These are phyloP conservation scores for Penicillium salamii DNA, from an alignment of 495 filamentous ascomycete species.

Conservation along the genomic window DNA sequence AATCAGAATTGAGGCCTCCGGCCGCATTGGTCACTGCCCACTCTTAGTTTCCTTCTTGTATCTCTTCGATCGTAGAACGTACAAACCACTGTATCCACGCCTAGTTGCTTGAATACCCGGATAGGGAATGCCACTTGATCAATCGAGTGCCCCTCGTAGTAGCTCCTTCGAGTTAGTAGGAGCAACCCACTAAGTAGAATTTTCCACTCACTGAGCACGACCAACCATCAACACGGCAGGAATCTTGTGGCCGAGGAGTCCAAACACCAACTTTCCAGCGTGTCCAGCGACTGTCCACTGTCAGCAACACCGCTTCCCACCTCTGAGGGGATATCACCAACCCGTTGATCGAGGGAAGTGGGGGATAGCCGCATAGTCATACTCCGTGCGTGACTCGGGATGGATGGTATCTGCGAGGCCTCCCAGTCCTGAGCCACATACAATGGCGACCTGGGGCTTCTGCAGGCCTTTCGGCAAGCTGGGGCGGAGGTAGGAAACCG, in stretches of 20 bases:
- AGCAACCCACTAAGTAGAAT: neutral
- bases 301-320: neutral
- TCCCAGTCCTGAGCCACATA: conserved; percentile 72
- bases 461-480: conserved; percentile 45
- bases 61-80: conserved; percentile 14
- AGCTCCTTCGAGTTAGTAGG: conserved; percentile 43
- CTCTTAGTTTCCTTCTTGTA: conserved; percentile 9
- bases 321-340: conserved; percentile 29
- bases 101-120: conserved; percentile 66
- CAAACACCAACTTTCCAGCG: conserved; percentile 73
- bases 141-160: conserved; percentile 74
- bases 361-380: conserved; percentile 61
- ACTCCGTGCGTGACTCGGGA: conserved; percentile 49
- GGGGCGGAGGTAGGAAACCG: conserved; percentile 34
- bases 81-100: conserved; percentile 63
- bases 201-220: conserved; percentile 63
- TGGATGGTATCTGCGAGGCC: conserved; percentile 62
- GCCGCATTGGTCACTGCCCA: conserved; percentile 70
- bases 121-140: conserved; percentile 66
- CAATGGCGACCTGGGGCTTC: conserved; percentile 61
- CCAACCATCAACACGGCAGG: conserved; percentile 72
- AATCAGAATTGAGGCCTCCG: conserved; percentile 67
- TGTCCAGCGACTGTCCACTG: conserved; percentile 58
- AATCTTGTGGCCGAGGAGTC: conserved; percentile 53
- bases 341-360: conserved; percentile 65